These are phyloP conservation scores for Colletotrichum cuscutae DNA, from an alignment of 2,329 filamentous ascomycete genomes.

Conservation along the genomic window DNA sequence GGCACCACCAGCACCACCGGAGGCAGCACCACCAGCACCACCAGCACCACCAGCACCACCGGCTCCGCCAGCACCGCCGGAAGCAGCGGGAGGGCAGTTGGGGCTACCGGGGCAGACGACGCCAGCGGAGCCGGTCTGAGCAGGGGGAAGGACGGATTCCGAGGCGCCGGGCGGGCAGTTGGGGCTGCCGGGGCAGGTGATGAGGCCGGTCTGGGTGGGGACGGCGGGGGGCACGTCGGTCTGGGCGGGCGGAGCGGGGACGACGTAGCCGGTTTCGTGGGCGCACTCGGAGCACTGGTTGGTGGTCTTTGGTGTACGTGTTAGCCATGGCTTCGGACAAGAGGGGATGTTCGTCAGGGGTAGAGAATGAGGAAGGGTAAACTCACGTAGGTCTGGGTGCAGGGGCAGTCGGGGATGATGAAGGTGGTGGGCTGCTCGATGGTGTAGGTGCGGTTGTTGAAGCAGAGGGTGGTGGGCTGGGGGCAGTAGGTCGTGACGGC, in stretches of 20 bases:
- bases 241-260: conserved; percentile 6
- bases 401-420: conserved; percentile 66
- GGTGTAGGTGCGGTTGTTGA: conserved; percentile 58
- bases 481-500: conserved; percentile 54
- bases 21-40: no score
- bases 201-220: not conserved
- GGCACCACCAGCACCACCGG: not conserved
- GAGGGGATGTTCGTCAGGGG: no score
- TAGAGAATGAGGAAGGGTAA: not conserved
- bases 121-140: not conserved
- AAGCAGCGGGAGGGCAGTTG: not conserved
- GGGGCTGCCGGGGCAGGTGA: not conserved
- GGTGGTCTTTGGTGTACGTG: not conserved
- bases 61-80: not conserved
- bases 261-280: not conserved
- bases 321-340: no score
- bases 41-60: not conserved
- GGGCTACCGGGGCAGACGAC: not conserved
- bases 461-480: conserved; percentile 52
- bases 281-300: not conserved
- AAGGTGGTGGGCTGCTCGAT: conserved; percentile 64
- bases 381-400: conserved; percentile 47
- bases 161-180: not conserved
- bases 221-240: conserved; percentile 5
- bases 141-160: not conserved